Conservation (phyloP, 108 stramenopile species). For the Skeletonema grethae region DNA sequence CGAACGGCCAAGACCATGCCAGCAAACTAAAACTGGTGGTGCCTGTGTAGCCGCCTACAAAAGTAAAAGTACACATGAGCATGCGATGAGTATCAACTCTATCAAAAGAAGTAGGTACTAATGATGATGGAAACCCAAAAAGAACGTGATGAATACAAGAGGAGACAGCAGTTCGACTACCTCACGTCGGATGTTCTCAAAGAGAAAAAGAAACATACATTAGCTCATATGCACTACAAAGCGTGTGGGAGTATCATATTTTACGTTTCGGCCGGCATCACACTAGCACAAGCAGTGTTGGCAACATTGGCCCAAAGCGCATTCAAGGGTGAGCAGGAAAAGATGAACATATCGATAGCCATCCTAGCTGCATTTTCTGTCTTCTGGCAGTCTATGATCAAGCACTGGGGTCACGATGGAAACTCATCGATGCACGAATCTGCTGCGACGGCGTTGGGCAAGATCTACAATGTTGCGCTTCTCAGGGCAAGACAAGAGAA, state of each 20-base stretch:
- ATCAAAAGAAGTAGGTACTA: too few relatives aligned
- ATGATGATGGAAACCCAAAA: not conserved
- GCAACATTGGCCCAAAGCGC: not conserved
- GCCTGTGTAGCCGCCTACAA: too few relatives aligned
- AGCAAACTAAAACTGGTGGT: too few relatives aligned
- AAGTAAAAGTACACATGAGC: too few relatives aligned
- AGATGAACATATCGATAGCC: not conserved
- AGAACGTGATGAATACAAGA: not conserved
- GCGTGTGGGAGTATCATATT: not conserved
- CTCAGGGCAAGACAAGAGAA: not conserved
- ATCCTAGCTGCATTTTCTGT: not conserved
- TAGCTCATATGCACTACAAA: not conserved
- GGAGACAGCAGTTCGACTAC: constrained; percentile 3
- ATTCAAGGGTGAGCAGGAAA: not conserved
- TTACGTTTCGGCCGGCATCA: not conserved
- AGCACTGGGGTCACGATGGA: not conserved
- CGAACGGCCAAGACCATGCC: too few relatives aligned
- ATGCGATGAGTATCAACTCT: too few relatives aligned
- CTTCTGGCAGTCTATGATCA: constrained; percentile 6
- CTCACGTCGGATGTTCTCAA: constrained; percentile 1
- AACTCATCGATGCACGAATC: not conserved
- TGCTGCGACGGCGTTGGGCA: not conserved
- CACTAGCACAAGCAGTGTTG: not conserved
- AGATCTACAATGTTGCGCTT: not conserved
- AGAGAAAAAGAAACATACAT: not conserved